Conservation (phyloP, 768 basidiomycete species). For the Lactarius sp. region DNA sequence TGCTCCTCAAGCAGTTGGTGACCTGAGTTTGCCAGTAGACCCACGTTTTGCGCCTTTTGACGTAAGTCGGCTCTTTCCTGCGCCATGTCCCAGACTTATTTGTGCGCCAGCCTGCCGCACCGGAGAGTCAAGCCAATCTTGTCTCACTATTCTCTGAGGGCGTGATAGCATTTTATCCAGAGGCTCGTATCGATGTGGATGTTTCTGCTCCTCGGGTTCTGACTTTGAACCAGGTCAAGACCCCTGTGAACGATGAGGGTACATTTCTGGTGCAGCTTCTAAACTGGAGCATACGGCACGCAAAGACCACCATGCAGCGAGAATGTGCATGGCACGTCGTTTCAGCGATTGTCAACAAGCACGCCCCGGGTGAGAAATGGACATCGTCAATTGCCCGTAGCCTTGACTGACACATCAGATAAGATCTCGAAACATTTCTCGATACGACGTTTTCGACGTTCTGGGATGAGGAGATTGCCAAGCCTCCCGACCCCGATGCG, state of each 20-base stretch:
- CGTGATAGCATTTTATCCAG: conserved; percentile 57
- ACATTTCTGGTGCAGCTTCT: conserved; percentile 52
- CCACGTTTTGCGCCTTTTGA: conserved; percentile 45
- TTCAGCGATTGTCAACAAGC: conserved; percentile 75
- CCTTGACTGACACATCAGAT: conserved; percentile 7
- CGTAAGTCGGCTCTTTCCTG: conserved; percentile 34
- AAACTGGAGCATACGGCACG: conserved; percentile 51
- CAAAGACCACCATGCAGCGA: conserved; percentile 48
- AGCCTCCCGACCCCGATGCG: conserved; percentile 31
- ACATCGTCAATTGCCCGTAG: not conserved
- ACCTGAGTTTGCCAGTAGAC: conserved; percentile 43
- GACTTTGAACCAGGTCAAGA: conserved; percentile 40
- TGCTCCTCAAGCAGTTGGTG: conserved; percentile 48
- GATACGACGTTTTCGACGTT: conserved; percentile 40
- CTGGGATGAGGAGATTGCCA: conserved; percentile 46
- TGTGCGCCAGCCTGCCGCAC: conserved; percentile 38
- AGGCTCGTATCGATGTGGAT: conserved; percentile 40
- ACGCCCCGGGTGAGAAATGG: conserved; percentile 50
- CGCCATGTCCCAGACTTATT: not conserved
- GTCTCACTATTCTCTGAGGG: conserved; percentile 63
- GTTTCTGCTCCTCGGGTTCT: conserved; percentile 8
- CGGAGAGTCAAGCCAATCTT: conserved; percentile 53
- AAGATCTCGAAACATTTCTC: conserved; percentile 49
- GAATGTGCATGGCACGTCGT: conserved; percentile 53
- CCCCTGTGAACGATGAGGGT: conserved; percentile 47